Evolutionary conservation across 208 protist species (phyloP), one percentile per base, ranked within the genome.

Genomic region (Crithidia bombi): DNA sequence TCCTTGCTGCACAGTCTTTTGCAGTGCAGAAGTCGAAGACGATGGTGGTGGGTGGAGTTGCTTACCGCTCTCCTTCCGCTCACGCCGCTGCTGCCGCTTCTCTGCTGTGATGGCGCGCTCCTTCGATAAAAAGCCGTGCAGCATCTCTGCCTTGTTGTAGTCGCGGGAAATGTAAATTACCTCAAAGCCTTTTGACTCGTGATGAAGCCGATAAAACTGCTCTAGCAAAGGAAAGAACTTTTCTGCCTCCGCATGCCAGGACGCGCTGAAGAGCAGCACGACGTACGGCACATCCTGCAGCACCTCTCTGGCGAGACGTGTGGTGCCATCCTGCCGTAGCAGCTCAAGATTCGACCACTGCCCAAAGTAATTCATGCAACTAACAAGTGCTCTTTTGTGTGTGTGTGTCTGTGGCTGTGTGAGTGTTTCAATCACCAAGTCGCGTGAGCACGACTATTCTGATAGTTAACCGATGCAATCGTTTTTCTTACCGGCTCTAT

Each of bases 291-390:
- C 43, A 28, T 57, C 38, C 17, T 41, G 11, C 5, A 83, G 64
- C 3, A 75, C 73, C 0, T 83, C 78, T 2, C 64, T 25, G 43
- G 63, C 78, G 43, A 68, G 65, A 7, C 59, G 62, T 10, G 33
- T 65, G 7, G 47, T 68, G 15, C 73, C 78, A 47, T 79, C 74
- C 46, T 75, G 75, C 11, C 65, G 58, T 28, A 86, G 6, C 6
- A 83, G 61, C 35, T 61, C 39, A 3, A 86, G 38, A 25, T 79
- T 65, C 0, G 81, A 74, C 81, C 81, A 86, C 59, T 86, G 81
- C 0, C 66, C 75, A 54, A 86, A 78, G 63, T 83, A 86, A 35
- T 86, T 83, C 67, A 76, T 77, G 9, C 10, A 23, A 23, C 30
- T 63, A n/a, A n/a, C n/a, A n/a, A n/a, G n/a, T n/a, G n/a, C n/a